These are phyloP conservation scores for Aphanomyces astaci DNA, from an alignment of 352 stramenopile genomes.

Conservation along the genomic window DNA sequence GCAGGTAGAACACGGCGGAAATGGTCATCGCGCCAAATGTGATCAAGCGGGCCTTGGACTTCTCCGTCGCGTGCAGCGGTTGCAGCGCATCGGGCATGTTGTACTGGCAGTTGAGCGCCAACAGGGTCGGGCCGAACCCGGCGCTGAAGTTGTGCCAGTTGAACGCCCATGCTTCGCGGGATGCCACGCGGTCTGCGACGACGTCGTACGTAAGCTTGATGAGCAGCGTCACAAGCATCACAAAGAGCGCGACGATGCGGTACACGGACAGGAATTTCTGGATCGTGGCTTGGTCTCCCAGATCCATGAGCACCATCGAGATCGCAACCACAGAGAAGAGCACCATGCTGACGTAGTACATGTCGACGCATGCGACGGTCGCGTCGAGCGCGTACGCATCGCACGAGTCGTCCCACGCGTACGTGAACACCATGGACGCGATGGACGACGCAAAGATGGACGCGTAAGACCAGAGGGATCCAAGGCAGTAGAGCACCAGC, in stretches of 20 bases:
- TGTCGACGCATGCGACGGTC: constrained; percentile 42
- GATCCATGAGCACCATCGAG: constrained; percentile 75
- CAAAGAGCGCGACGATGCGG: constrained; percentile 59
- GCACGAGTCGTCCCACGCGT: constrained; percentile 51
- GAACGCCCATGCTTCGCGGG: constrained; percentile 37
- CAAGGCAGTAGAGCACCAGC: constrained; percentile 67
- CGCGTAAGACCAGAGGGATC: constrained; percentile 75
- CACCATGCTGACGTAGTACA: constrained; percentile 70
- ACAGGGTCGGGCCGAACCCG: constrained; percentile 66
- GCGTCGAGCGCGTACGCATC: constrained; percentile 54
- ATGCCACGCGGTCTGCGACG: constrained; percentile 32
- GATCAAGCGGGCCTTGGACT: constrained; percentile 50
- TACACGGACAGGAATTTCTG: constrained; percentile 80
- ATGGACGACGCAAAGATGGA: constrained; percentile 83
- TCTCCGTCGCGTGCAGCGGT: constrained; percentile 46
- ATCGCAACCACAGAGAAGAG: constrained; percentile 69
- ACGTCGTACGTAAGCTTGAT: constrained; percentile 64
- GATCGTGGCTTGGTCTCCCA: constrained; percentile 70
- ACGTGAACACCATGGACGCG: constrained; percentile 68
- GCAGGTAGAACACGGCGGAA: constrained; percentile 59
- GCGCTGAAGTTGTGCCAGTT: constrained; percentile 80
- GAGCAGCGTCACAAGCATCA: constrained; percentile 73
- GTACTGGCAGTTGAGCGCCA: constrained; percentile 85
- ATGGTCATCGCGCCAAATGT: constrained; percentile 58
- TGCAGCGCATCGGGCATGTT: constrained; percentile 80